These are phyloP conservation scores for Saccharum spontaneum DNA, from an alignment of 176 grass and related monocot species.

Conservation along the genomic window DNA sequence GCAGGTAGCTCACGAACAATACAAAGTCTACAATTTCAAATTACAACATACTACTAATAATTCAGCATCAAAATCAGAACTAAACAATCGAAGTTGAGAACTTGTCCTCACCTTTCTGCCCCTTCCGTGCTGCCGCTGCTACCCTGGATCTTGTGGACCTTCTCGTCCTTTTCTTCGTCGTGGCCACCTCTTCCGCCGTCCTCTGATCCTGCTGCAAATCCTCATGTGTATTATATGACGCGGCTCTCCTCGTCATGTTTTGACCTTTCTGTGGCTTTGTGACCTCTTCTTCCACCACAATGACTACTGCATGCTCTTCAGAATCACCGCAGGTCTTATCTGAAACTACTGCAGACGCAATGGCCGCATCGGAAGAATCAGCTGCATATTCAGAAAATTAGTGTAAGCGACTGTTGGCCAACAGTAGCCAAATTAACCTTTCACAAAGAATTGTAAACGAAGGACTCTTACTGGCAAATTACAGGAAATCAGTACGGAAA, in stretches of 20 bases:
- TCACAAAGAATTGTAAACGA: not conserved
- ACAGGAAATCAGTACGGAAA: not conserved
- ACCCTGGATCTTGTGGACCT: slow-evolving; percentile 6
- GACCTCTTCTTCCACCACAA: not conserved
- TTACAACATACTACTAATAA: not conserved
- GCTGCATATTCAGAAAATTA: slow-evolving; percentile 12
- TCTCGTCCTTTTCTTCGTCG: not conserved
- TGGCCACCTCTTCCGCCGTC: not conserved
- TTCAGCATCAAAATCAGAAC: not conserved
- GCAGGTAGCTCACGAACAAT: not conserved
- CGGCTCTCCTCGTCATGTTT: not conserved
- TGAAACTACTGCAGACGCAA: not conserved
- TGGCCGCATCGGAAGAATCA: not conserved
- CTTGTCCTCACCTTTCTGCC: not conserved
- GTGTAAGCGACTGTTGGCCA: not conserved
- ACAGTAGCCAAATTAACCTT: not conserved
- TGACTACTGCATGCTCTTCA: not conserved
- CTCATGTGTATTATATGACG: not conserved
- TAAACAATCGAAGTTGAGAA: not conserved
- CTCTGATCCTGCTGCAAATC: not conserved
- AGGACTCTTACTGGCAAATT: not conserved
- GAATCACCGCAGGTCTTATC: not conserved
- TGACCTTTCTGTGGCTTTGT: not conserved
- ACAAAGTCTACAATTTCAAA: not conserved
- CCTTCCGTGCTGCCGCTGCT: not conserved